These are phyloP conservation scores for Amylocystis lapponica DNA, from an alignment of 768 basidiomycete species.

Conservation along the genomic window DNA sequence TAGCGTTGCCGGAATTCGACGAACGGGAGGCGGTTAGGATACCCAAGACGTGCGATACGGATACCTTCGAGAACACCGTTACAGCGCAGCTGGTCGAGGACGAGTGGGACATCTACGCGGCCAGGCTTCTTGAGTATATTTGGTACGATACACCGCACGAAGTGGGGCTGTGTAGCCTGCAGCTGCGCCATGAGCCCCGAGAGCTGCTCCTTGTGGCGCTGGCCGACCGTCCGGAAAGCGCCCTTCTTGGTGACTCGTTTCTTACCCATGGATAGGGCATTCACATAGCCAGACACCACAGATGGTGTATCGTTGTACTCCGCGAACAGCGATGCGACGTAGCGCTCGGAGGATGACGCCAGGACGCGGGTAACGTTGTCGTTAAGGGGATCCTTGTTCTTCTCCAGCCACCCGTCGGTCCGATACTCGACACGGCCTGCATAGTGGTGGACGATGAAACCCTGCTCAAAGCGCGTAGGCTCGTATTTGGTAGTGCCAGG, in stretches of 20 bases:
- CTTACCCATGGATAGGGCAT: slow-evolving; percentile 44
- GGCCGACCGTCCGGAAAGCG: slow-evolving; percentile 92
- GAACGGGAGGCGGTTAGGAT: slow-evolving; percentile 95
- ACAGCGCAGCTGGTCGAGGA: slow-evolving; percentile 93
- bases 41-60: slow-evolving; percentile 93
- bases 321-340: slow-evolving; percentile 77
- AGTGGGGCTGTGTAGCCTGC: slow-evolving; percentile 93
- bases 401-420: slow-evolving; percentile 96
- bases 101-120: slow-evolving; percentile 87
- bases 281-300: slow-evolving; percentile 29
- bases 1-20: slow-evolving; percentile 97
- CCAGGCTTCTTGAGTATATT: slow-evolving; percentile 89
- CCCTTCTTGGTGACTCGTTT: slow-evolving; percentile 86
- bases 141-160: slow-evolving; percentile 97
- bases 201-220: slow-evolving; percentile 94
- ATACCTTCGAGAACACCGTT: slow-evolving; percentile 99
- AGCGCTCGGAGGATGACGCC: slow-evolving; percentile 74
- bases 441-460: slow-evolving; percentile 94
- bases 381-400: slow-evolving; percentile 98
- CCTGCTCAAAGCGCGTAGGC: slow-evolving; percentile 83
- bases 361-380: slow-evolving; percentile 91
- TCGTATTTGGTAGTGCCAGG: slow-evolving; percentile 81
- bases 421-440: slow-evolving; percentile 96
- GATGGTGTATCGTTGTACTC: slow-evolving; percentile 57
- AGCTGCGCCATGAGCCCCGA: slow-evolving; percentile 87